These are phyloP conservation scores for Fomitiporia mediterranea DNA, from an alignment of 1,284 basidiomycete species.

Conservation along the genomic window DNA sequence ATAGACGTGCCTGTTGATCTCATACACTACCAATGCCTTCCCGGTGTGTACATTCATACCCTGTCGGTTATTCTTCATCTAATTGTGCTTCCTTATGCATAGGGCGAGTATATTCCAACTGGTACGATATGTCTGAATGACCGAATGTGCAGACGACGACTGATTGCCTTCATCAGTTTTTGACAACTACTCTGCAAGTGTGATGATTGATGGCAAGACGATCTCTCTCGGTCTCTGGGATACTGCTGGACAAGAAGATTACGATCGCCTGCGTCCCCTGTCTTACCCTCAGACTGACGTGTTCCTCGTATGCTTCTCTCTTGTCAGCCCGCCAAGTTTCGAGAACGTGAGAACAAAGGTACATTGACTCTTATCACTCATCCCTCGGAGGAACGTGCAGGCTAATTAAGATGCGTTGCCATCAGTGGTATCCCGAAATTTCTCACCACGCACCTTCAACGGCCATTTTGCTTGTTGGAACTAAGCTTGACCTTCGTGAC, in stretches of 20 bases:
- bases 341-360: slow-evolving; percentile 99
- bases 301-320: slow-evolving; percentile 98
- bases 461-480: slow-evolving; percentile 93
- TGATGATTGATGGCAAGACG: slow-evolving; percentile 98
- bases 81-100: slow-evolving; percentile 21
- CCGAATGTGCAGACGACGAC: slow-evolving; percentile 4
- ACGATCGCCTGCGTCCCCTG: slow-evolving; percentile 95
- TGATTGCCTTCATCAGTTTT: slow-evolving; percentile 53
- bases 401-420: slow-evolving; percentile 7
- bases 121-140: slow-evolving; percentile 42
- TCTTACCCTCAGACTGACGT: slow-evolving; percentile 99
- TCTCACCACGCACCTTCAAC: slow-evolving; percentile 95
- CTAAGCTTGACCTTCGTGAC: slow-evolving; percentile 96
- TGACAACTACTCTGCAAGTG: slow-evolving; percentile 94
- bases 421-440: slow-evolving; percentile 94
- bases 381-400: slow-evolving; percentile 15
- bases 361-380: slow-evolving; percentile 25
- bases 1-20: slow-evolving; percentile 94
- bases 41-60: slow-evolving; percentile 58
- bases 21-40: slow-evolving; percentile 95
- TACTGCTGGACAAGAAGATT: slow-evolving; percentile 99
- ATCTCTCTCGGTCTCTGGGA: slow-evolving; percentile 98
- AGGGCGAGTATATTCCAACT: slow-evolving; percentile 98
- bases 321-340: slow-evolving; percentile 95
- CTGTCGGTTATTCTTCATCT: no score